phyloP scores from a whole-genome alignment of 495 filamentous ascomycete species.

The Hypoxylon cercidicola region DNA sequence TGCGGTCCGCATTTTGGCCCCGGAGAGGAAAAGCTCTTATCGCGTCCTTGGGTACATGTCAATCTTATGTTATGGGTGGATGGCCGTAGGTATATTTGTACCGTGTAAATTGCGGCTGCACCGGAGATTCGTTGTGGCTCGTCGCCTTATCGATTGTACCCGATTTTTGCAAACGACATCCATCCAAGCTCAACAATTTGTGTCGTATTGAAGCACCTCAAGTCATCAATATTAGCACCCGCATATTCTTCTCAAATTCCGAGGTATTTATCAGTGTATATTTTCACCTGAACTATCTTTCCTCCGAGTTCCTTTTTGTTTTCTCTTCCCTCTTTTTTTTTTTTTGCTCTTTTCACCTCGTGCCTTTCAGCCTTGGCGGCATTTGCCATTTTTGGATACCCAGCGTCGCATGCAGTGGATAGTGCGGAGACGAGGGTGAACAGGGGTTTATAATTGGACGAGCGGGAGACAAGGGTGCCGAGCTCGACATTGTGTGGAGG shows the following conservation, averaged over 20 bases:
- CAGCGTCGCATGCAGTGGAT: slow-evolving; percentile 24
- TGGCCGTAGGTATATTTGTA: too few species aligned
- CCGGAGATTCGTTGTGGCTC: slow-evolving; percentile 30
- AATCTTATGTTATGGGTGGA: too few species aligned
- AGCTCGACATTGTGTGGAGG: slow-evolving; percentile 42
- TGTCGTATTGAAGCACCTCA: not conserved
- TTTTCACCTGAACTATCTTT: not conserved
- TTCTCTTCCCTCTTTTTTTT: slow-evolving; percentile 2
- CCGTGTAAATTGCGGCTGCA: slow-evolving; percentile 40
- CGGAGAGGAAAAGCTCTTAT: slow-evolving; percentile 33
- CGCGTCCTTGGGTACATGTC: slow-evolving; percentile 24
- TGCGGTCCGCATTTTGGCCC: slow-evolving; percentile 24
- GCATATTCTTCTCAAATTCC: not conserved
- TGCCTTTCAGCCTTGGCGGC: slow-evolving; percentile 20
- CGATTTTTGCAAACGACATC: not conserved
- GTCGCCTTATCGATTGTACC: slow-evolving; percentile 32
- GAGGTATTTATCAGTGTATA: not conserved
- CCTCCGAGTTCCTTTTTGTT: not conserved
- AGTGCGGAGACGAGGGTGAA: slow-evolving; percentile 34
- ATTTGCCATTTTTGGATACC: slow-evolving; percentile 25
- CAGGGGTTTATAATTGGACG: slow-evolving; percentile 39
- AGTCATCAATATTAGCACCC: not conserved
- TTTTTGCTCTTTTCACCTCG: slow-evolving; percentile 7
- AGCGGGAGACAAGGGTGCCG: slow-evolving; percentile 38
- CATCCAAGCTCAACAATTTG: not conserved